Percentiles rank a stretch among this genome's conserved stretches.
phyloP scores from a whole-genome alignment of 768 basidiomycete genomes.

The Leccinum incarnatum region DNA sequence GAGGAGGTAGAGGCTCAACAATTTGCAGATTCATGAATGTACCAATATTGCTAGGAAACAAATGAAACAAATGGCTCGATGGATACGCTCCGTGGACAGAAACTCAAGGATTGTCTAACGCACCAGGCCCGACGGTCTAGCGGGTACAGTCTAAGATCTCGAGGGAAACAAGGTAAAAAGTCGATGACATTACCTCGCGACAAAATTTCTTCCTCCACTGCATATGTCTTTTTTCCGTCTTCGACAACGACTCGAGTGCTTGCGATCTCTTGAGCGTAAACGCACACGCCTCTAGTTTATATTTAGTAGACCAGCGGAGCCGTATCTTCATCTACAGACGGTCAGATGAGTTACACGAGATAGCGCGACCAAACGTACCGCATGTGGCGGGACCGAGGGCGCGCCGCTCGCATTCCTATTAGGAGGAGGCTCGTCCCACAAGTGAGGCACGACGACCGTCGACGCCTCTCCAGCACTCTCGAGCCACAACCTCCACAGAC shows the following conservation, averaged over 20 bases:
- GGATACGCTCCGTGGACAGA: neutral
- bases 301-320: conserved; percentile 46
- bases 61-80: neutral
- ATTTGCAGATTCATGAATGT: conserved; percentile 16
- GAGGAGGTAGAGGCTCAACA: conserved; percentile 46
- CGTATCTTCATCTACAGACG: conserved; percentile 37
- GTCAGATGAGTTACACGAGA: neutral
- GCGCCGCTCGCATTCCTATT: conserved; percentile 8
- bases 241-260: conserved; percentile 33
- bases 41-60: neutral
- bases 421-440: conserved; percentile 4
- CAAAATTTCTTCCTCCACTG: conserved; percentile 61
- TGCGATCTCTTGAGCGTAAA: conserved; percentile 40
- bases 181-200: conserved; percentile 36
- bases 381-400: conserved; percentile 15
- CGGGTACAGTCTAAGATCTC: conserved; percentile 1
- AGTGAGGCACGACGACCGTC: conserved; percentile 14
- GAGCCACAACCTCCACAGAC: conserved; percentile 63
- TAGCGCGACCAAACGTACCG: conserved; percentile 11
- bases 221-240: conserved; percentile 40
- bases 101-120: conserved; percentile 16
- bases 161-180: neutral
- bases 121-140: conserved; percentile 19
- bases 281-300: conserved; percentile 53
- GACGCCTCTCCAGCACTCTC: conserved; percentile 46